phyloP scores from a whole-genome alignment of 805 yeast genomes.

The Debaryomyces castellii region DNA sequence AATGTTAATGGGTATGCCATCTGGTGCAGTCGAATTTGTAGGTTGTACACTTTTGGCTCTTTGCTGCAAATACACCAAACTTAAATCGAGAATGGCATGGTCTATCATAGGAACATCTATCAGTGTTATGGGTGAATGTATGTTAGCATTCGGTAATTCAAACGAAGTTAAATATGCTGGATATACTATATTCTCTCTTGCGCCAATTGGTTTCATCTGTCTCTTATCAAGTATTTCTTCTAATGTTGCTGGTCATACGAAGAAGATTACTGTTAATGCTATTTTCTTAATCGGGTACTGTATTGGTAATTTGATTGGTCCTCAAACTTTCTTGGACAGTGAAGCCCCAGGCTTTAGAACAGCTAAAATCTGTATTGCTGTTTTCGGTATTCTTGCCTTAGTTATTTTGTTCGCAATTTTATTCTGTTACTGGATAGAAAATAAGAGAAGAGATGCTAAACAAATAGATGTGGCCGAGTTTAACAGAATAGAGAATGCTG shows the following conservation, averaged over 20 bases:
- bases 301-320: conserved; percentile 27
- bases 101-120: too few relatives aligned
- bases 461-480: conserved; percentile 4
- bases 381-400: conserved; percentile 8
- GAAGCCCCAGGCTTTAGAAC: conserved; percentile 32
- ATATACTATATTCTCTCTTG: too few relatives aligned
- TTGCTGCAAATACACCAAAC: too few relatives aligned
- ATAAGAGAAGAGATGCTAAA: conserved; percentile 33
- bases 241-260: conserved; percentile 41
- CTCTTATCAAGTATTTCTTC: conserved; percentile 39
- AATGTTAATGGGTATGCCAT: conserved; percentile 31
- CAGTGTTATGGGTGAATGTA: too few relatives aligned
- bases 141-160: too few relatives aligned
- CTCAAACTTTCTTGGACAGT: conserved; percentile 19
- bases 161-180: too few relatives aligned
- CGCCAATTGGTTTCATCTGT: conserved; percentile 32
- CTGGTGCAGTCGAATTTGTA: conserved; percentile 32
- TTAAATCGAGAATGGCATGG: too few relatives aligned
- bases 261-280: conserved; percentile 31
- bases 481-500: too few relatives aligned
- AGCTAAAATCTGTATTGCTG: conserved; percentile 44
- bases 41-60: too few relatives aligned
- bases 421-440: conserved; percentile 29
- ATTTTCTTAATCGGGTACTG: conserved; percentile 33
- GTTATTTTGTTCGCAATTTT: conserved; percentile 14